Evolutionary conservation across 176 grass and related monocot genomes (phyloP).

Genomic region (Zizania latifolia): DNA sequence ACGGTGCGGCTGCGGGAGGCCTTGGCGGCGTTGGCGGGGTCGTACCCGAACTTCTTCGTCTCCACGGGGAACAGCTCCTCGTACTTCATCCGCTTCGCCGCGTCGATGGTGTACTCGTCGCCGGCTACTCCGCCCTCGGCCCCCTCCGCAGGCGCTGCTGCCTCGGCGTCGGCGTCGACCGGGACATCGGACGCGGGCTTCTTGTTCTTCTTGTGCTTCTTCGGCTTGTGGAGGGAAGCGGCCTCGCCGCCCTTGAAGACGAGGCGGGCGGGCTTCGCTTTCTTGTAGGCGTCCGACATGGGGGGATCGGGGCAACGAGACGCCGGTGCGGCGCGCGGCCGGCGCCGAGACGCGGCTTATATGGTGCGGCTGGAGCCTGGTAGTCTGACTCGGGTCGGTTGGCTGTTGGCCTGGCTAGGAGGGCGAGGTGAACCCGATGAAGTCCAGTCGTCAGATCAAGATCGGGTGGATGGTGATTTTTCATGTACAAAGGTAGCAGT

Average conservation of each 20-base stretch:
- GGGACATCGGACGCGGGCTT: constrained; percentile 38
- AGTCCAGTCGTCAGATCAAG: neutral
- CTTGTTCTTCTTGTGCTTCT: constrained; percentile 79
- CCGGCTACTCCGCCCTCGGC: constrained; percentile 21
- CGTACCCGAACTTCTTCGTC: constrained; percentile 81
- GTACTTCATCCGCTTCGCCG: constrained; percentile 95
- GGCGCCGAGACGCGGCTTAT: neutral
- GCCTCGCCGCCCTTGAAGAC: constrained; percentile 98
- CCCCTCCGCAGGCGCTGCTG: neutral
- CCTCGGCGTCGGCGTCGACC: constrained; percentile 21
- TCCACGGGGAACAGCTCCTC: constrained; percentile 97
- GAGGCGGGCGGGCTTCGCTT: constrained; percentile 76
- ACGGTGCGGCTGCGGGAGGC: constrained; percentile 46
- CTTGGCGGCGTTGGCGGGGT: constrained; percentile 68
- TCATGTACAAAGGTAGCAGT: neutral
- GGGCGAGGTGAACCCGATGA: neutral
- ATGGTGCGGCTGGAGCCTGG: neutral
- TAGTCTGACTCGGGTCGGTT: neutral
- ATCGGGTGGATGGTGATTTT: neutral
- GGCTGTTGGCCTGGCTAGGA: neutral
- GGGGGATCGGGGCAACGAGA: neutral
- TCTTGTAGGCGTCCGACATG: constrained; percentile 87
- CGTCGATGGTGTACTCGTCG: constrained; percentile 91
- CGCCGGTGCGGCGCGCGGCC: neutral
- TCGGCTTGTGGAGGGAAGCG: constrained; percentile 68